Conservation (phyloP, 2,329 filamentous ascomycete species). For the Ophiocordyceps sinensis region DNA sequence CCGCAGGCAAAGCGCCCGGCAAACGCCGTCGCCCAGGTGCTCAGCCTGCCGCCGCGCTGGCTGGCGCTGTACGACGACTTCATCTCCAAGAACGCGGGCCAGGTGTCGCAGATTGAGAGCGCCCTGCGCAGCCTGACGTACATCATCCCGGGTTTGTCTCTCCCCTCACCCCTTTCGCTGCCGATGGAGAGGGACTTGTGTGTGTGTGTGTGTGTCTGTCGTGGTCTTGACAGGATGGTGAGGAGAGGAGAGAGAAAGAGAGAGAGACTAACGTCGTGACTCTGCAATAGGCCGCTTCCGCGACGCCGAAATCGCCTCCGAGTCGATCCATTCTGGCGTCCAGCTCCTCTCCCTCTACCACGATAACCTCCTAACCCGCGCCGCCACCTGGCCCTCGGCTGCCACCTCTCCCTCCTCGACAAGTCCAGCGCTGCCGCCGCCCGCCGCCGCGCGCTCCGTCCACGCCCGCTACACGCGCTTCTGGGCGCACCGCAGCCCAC, state of each 20-base stretch:
- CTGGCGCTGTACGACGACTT: constrained; percentile 70
- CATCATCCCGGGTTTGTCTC: constrained; percentile 61
- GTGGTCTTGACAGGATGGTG: no score
- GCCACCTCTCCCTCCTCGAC: constrained; percentile 86
- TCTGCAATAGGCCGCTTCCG: constrained; percentile 52
- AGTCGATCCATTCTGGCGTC: constrained; percentile 77
- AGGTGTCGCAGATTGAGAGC: constrained; percentile 90
- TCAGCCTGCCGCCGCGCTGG: constrained; percentile 50
- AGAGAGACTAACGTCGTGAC: no score
- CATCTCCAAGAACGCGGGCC: constrained; percentile 85
- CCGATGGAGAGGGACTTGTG: no score
- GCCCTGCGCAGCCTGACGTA: constrained; percentile 87
- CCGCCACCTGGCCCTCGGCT: constrained; percentile 62
- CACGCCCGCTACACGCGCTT: constrained; percentile 54
- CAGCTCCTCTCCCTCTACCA: constrained; percentile 88
- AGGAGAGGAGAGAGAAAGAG: no score
- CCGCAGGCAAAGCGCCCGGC: constrained; percentile 7
- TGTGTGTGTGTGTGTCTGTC: no score
- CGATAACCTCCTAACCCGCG: constrained; percentile 64
- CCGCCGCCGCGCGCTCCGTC: constrained; percentile 34
- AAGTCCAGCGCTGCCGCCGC: constrained; percentile 43
- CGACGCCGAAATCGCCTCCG: constrained; percentile 89
- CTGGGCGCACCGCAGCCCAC: constrained; percentile 46
- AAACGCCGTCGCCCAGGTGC: constrained; percentile 16
- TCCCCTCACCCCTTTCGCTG: background rate